These are phyloP conservation scores for Sextonia rubra DNA, from an alignment of 164 flowering plant species.

Conservation along the genomic window DNA sequence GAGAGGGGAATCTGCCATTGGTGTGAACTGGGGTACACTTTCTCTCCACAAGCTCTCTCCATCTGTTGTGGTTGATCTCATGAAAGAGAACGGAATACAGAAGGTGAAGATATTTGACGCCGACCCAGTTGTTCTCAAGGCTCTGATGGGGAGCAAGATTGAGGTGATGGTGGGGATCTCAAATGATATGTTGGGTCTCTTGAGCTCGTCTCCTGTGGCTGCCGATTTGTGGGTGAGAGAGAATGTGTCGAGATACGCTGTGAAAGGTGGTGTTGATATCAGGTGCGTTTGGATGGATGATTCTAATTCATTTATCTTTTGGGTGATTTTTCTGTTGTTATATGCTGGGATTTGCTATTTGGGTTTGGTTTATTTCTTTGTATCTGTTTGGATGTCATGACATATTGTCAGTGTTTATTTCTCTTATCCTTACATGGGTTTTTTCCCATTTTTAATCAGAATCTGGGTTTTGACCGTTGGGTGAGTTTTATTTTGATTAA, in stretches of 20 bases:
- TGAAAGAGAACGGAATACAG: conserved; percentile 55
- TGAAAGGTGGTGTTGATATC: conserved; percentile 66
- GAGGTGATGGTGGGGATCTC: conserved; percentile 88
- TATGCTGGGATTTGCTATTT: background rate
- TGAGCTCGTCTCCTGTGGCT: conserved; percentile 55
- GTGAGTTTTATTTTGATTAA: no score
- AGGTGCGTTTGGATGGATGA: conserved; percentile 35
- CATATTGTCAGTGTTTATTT: no score
- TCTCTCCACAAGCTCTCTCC: conserved; percentile 62
- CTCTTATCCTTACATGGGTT: no score
- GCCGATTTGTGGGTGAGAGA: conserved; percentile 71
- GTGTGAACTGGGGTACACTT: conserved; percentile 83
- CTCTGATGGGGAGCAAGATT: conserved; percentile 65
- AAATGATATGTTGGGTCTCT: conserved; percentile 60
- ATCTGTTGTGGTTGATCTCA: conserved; percentile 63
- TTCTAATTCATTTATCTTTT: background rate
- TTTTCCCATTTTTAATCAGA: no score
- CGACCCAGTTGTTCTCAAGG: conserved; percentile 45
- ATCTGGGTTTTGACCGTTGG: no score
- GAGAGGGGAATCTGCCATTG: conserved; percentile 50
- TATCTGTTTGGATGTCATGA: background rate
- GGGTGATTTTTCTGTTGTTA: background rate
- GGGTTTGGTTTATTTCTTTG: conserved; percentile 1
- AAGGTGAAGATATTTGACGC: conserved; percentile 90
- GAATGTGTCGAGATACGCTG: conserved; percentile 54